Conservation (phyloP, 768 basidiomycete genomes). For the Serendipita vermifera region DNA sequence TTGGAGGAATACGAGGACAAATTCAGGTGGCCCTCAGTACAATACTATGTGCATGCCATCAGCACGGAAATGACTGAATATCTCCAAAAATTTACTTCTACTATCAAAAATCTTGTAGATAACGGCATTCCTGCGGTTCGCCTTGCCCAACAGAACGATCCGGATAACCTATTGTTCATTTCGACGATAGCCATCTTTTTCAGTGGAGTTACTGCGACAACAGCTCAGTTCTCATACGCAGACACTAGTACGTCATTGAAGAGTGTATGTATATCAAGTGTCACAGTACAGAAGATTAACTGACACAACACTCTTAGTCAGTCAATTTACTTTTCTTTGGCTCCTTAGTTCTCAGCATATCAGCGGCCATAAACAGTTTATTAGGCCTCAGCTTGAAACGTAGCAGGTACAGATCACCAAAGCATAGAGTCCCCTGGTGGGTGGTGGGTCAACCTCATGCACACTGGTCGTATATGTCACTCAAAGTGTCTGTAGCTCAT, state of each 20-base stretch:
- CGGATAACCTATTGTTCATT: constrained; percentile 54
- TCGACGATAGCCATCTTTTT: constrained; percentile 71
- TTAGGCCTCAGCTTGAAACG: constrained; percentile 69
- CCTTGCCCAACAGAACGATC: constrained; percentile 60
- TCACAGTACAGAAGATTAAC: neutral
- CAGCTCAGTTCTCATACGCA: constrained; percentile 44
- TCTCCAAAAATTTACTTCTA: constrained; percentile 50
- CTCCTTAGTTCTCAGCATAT: constrained; percentile 64
- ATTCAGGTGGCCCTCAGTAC: constrained; percentile 58
- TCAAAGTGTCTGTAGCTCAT: constrained; percentile 76
- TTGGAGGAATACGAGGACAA: constrained; percentile 34
- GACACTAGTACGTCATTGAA: constrained; percentile 28
- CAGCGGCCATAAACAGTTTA: constrained; percentile 63
- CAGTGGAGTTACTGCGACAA: constrained; percentile 60
- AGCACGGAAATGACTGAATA: constrained; percentile 38
- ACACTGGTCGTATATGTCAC: too few species aligned
- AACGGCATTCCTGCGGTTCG: constrained; percentile 66
- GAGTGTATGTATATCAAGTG: constrained; percentile 20
- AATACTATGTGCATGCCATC: constrained; percentile 47
- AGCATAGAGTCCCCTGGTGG: constrained; percentile 57
- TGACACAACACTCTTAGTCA: constrained; percentile 15
- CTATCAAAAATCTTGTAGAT: constrained; percentile 63
- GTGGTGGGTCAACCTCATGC: too few species aligned
- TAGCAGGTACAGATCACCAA: constrained; percentile 73
- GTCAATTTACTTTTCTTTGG: constrained; percentile 68